phyloP scores from a whole-genome alignment of 106 monocot species.

The Platanthera zijinensis region DNA sequence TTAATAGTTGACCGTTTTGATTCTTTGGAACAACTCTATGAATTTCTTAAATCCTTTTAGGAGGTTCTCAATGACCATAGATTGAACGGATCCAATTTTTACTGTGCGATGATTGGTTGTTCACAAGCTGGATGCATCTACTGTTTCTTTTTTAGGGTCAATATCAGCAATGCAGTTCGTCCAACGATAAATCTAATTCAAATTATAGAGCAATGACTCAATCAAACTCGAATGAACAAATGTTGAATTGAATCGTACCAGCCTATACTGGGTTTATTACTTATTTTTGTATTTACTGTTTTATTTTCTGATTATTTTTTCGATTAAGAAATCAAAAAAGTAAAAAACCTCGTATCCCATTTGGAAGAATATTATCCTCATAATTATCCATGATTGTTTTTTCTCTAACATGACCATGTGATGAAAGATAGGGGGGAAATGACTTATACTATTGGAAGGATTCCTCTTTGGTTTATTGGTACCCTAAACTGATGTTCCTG shows the following conservation, averaged over 20 bases:
- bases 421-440: too few species aligned
- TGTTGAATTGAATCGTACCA: not conserved
- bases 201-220: not conserved
- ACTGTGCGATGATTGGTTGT: not conserved
- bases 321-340: too few species aligned
- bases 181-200: not conserved
- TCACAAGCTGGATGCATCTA: not conserved
- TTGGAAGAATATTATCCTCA: too few species aligned
- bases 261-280: too few species aligned
- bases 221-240: not conserved
- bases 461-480: too few species aligned
- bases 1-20: not conserved
- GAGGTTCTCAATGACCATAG: not conserved
- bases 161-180: not conserved
- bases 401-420: too few species aligned
- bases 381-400: too few species aligned
- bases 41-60: not conserved
- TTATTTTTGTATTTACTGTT: too few species aligned
- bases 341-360: too few species aligned
- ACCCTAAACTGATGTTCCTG: too few species aligned
- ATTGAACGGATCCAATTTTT: not conserved
- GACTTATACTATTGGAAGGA: too few species aligned
- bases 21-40: not conserved
- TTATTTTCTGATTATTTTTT: too few species aligned
- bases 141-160: not conserved